Base-by-base conservation (phyloP, 2,329 filamentous ascomycete species). In the Cladophialophora psammophila region DNA sequence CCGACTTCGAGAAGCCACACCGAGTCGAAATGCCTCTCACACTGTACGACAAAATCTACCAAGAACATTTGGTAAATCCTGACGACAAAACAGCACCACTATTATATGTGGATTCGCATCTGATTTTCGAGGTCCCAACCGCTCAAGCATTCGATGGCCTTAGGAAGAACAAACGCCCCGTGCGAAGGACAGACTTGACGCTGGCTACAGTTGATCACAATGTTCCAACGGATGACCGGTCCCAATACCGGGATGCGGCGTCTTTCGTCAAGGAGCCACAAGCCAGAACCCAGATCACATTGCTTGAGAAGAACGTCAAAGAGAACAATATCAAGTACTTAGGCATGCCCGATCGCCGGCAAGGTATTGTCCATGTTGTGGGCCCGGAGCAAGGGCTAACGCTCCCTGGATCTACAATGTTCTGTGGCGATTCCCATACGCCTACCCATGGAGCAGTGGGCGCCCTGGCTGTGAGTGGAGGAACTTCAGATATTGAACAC, bases 121-220 rank as follows among this genome's bases (percentile, higher is more conserved):
- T 98, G 70, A 93, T 98, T 69, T 95, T 98, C 79, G 94, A 98
- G 85, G 94, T 98, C 78, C 98, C 94, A 75, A 97, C 94, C 75
- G 95, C 94, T 90, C 94, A 98, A 93, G 94, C 94, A 56, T 98
- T 98, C 75, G 95, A 98, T 79, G 94, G 94, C 59, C 87, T 98
- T 60, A 91, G 90, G 78, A 97, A 96, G 80, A 93, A 94, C 57
- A 88, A 88, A 71, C 90, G 94, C 68, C 88, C 89, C 80, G 93
- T 98, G 71, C 90, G 94, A 81, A 87, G 94, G 82, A 94, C 94
- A 67, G 94, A 98, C 81, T 97, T 94, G 86, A 98, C 94, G 73
- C 87, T 98, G 68, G 94, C 92, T 65, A 98, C 94, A 53, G 95
- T 93, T 68, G 94, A 98, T 81, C 94, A 98, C 92, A 98, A 98